These are phyloP conservation scores for Aureobasidium musti DNA, from an alignment of 2,329 filamentous ascomycete genomes.

Conservation along the genomic window DNA sequence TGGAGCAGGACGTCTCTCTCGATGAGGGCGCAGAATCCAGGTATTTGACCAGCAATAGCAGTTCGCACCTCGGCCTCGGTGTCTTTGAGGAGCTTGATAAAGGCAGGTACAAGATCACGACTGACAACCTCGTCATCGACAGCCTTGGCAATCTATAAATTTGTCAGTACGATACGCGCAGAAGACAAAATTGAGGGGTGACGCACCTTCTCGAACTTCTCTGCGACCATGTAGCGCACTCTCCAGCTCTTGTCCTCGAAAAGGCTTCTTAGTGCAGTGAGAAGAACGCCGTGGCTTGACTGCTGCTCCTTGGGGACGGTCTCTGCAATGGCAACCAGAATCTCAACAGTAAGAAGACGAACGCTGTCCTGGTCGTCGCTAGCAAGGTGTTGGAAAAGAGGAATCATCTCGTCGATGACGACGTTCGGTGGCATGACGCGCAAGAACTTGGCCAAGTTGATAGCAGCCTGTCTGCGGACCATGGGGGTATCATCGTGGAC, in stretches of 20 bases:
- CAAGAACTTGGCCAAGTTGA: constrained; percentile 94
- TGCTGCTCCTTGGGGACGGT: constrained; percentile 98
- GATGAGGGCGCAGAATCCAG: constrained; percentile 89
- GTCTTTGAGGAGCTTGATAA: constrained; percentile 97
- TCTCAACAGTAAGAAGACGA: constrained; percentile 90
- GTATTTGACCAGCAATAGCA: constrained; percentile 95
- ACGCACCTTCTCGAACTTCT: constrained; percentile 90
- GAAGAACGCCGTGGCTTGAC: constrained; percentile 87
- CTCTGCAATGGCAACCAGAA: constrained; percentile 94
- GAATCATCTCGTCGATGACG: constrained; percentile 98
- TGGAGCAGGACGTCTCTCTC: constrained; percentile 85
- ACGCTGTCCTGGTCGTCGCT: constrained; percentile 98
- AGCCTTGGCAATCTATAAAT: constrained; percentile 83
- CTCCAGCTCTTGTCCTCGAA: constrained; percentile 99
- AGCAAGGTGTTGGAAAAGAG: constrained; percentile 94
- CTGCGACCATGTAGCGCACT: constrained; percentile 98
- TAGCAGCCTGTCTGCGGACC: constrained; percentile 95
- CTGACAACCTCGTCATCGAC: constrained; percentile 96
- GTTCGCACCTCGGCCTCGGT: constrained; percentile 97
- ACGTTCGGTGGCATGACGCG: constrained; percentile 92
- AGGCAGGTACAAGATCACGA: constrained; percentile 90
- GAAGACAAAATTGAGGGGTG: constrained; percentile 17
- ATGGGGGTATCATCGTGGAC: constrained; percentile 99
- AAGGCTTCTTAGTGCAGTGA: constrained; percentile 85
- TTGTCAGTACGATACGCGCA: constrained; percentile 27